Conservation (phyloP, 2,329 filamentous ascomycete species). For the Aspergillus neoniger region DNA sequence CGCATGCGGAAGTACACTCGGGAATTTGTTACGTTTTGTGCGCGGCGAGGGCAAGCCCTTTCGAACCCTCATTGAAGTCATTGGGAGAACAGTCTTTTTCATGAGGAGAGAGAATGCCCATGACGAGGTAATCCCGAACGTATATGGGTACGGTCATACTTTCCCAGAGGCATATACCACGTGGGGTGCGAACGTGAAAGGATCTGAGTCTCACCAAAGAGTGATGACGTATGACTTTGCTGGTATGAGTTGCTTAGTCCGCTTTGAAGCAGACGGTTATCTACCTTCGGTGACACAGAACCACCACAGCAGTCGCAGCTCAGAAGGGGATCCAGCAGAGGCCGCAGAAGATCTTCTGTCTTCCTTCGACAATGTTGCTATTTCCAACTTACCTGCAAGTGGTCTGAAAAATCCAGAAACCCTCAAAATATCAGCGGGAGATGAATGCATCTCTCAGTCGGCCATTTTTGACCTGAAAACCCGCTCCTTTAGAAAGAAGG, state of each 20-base stretch:
- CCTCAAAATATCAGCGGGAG: not conserved
- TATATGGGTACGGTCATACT: constrained; percentile 64
- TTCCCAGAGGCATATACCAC: constrained; percentile 68
- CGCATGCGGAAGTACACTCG: constrained; percentile 62
- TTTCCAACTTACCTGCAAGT: not conserved
- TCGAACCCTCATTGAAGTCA: constrained; percentile 59
- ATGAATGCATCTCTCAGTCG: constrained; percentile 39
- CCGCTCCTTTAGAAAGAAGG: constrained; percentile 38
- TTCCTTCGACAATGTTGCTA: constrained; percentile 3
- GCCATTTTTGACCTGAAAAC: constrained; percentile 59
- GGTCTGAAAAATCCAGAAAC: not conserved
- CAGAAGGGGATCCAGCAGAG: not conserved
- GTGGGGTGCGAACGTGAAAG: constrained; percentile 58
- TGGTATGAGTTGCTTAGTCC: constrained; percentile 53
- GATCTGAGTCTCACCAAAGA: constrained; percentile 64
- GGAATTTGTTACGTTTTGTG: constrained; percentile 62
- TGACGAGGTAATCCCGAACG: constrained; percentile 55
- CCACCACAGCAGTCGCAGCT: not conserved
- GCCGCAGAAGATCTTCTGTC: not conserved
- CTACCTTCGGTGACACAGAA: constrained; percentile 23
- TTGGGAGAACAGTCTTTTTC: constrained; percentile 63
- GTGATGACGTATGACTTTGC: constrained; percentile 62
- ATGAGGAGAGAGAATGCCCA: constrained; percentile 63
- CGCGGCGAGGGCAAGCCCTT: constrained; percentile 52
- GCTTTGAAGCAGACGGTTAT: constrained; percentile 64